Percentiles rank a stretch among this genome's conserved stretches.
Evolutionary conservation across 192 early-diverging fungal genomes (phyloP).

Genomic region (Coemansia sp.): DNA sequence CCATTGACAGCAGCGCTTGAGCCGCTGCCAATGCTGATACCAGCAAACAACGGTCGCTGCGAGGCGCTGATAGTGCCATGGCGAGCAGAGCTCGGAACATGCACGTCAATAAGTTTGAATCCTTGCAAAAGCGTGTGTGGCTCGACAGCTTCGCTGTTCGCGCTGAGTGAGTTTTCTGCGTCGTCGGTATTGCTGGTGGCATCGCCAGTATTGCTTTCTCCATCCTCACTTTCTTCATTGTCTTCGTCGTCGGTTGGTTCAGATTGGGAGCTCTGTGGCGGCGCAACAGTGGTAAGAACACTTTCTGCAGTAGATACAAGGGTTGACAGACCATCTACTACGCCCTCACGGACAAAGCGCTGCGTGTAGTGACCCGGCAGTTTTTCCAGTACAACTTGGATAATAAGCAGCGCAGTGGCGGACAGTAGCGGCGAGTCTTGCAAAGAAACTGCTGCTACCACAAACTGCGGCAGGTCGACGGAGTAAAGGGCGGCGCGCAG

Average conservation of each 20-base stretch:
- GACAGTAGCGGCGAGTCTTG: conserved; percentile 21
- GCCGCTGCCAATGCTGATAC: background rate
- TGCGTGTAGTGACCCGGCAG: conserved; percentile 58
- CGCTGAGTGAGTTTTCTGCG: background rate
- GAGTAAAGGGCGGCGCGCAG: conserved; percentile 54
- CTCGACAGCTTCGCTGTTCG: background rate
- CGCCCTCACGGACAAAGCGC: conserved; percentile 76
- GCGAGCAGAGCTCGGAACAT: conserved; percentile 10
- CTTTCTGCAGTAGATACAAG: conserved; percentile 19
- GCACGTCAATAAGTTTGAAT: conserved; percentile 10
- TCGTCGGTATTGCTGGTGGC: background rate
- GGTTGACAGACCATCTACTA: conserved; percentile 61
- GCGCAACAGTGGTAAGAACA: background rate
- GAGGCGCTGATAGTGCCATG: background rate
- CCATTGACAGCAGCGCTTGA: background rate
- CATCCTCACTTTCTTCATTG: background rate
- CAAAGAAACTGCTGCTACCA: conserved; percentile 19
- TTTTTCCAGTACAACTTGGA: conserved; percentile 62
- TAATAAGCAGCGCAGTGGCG: conserved; percentile 42
- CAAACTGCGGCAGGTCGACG: conserved; percentile 18
- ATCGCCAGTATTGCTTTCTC: background rate
- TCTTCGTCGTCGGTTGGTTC: background rate
- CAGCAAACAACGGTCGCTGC: background rate
- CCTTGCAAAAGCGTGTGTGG: conserved; percentile 4
- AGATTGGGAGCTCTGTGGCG: background rate